Base-by-base conservation (phyloP, 176 grass and related monocot genomes). In the Otatea glauca region DNA sequence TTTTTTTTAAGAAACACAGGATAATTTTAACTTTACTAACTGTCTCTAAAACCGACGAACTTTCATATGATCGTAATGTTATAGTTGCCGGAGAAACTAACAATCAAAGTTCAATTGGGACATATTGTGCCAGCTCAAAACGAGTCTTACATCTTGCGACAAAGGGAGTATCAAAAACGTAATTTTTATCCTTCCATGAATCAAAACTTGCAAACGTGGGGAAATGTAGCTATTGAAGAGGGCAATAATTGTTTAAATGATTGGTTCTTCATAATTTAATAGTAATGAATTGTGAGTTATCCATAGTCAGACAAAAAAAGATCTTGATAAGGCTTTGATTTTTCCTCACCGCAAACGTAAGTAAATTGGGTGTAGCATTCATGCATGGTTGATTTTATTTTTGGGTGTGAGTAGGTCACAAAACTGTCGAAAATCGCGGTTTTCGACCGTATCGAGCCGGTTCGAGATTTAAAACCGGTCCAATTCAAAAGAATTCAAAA, bases 231-330 rank as follows among this genome's bases (percentile, higher is more conserved):
- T 77, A 65, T 56, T 58, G 41, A 65, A 65, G 17, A 18, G 21
- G 18, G 42, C 44, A 64, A 65, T 55, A 35, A 83, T 45, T 73
- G 9, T 27, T 3, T 38, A 25, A 66, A 84, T 79, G 24, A 79
- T 79, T 78, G 60, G 1, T n/a, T 24, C 67, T 20, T 13, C 47
- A 12, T 65, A 54, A 58, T 72, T 77, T 32, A 65, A 0, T 13
- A 83, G 81, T 63, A 69, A 54, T 88, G 38, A 63, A 59, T 54
- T 62, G 24, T 32, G 12, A 23, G 48, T n/a, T 72, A 77, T 45
- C 60, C 11, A 2, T 54, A 18, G 5, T 4, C 60, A 5, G 4
- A 71, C 3, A 5, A 17, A 84, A 78, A 77, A 65, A 5, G 62
- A 61, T 34, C 0, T 0, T 1, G 23, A 14, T 25, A 15, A 32